These are phyloP conservation scores for Oenanthe javanica DNA, from an alignment of 140 eudicot genomes.

Conservation along the genomic window DNA sequence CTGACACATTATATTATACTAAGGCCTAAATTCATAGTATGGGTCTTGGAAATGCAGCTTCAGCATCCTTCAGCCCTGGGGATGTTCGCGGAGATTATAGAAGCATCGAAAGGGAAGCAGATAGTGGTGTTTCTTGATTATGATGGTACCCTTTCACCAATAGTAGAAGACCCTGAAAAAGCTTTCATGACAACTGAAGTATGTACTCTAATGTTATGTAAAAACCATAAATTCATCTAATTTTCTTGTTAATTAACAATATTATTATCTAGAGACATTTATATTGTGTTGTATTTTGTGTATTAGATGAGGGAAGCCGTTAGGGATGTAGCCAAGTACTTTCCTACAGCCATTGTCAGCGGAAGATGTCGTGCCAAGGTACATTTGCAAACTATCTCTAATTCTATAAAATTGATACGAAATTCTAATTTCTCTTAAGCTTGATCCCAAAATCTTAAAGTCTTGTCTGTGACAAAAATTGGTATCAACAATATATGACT, in stretches of 20 bases:
- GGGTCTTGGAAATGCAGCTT: constrained; percentile 27
- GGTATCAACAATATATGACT: background rate
- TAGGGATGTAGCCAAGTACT: constrained; percentile 60
- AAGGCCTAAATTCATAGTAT: background rate
- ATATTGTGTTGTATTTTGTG: too few relatives aligned
- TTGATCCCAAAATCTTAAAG: background rate
- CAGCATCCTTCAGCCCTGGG: constrained; percentile 77
- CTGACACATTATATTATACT: background rate
- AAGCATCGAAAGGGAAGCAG: constrained; percentile 81
- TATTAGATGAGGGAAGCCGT: constrained; percentile 84
- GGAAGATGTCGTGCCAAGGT: constrained; percentile 86
- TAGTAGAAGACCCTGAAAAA: constrained; percentile 75
- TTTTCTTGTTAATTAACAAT: background rate
- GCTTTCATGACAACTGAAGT: constrained; percentile 89
- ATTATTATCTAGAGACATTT: constrained; percentile 88
- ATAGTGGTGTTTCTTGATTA: constrained; percentile 86
- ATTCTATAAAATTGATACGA: background rate
- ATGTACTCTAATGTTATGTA: constrained; percentile 4
- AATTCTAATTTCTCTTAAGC: too few relatives aligned
- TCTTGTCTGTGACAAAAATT: background rate
- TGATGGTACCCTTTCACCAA: constrained; percentile 93
- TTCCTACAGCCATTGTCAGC: constrained; percentile 85
- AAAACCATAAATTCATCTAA: background rate
- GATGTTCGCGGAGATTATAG: constrained; percentile 60
- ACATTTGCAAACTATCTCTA: constrained; percentile 14